Evolutionary conservation across 2,329 filamentous ascomycete species (phyloP).

Genomic region (Penicillium janthinellum): DNA sequence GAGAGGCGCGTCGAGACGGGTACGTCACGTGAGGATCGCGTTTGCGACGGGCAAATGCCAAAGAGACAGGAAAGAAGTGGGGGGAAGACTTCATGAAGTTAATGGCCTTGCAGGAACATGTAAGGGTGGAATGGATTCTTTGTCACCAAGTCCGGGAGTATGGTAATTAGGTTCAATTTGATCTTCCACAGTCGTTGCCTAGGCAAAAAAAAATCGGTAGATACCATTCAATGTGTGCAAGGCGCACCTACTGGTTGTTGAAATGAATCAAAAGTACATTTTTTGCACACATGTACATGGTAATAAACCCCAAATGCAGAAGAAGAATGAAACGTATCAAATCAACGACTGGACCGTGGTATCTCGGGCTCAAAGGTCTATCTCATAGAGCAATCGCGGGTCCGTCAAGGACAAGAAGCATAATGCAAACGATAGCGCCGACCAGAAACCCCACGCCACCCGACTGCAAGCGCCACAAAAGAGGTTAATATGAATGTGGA

Average conservation of each 20-base stretch:
- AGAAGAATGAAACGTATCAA: conserved; percentile 14
- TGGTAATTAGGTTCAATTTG: background rate
- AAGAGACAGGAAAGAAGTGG: background rate
- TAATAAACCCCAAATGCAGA: conserved; percentile 7
- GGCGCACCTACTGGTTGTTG: no score
- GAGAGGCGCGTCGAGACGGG: conserved; percentile 35
- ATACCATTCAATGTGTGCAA: background rate
- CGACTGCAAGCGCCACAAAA: conserved; percentile 33
- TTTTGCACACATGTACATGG: conserved; percentile 23
- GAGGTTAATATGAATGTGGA: conserved; percentile 12
- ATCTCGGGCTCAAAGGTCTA: conserved; percentile 46
- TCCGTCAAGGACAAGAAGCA: conserved; percentile 33
- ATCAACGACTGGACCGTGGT: conserved; percentile 43
- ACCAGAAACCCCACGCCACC: conserved; percentile 38
- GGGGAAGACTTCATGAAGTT: background rate
- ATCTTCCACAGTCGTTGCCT: background rate
- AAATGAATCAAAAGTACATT: conserved; percentile 16
- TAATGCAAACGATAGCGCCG: conserved; percentile 39
- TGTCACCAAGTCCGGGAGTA: no score
- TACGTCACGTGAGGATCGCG: conserved; percentile 33
- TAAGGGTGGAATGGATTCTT: background rate
- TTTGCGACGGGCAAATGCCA: conserved; percentile 9
- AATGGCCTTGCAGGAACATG: background rate
- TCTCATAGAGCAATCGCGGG: conserved; percentile 37
- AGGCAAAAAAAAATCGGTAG: background rate